Base-by-base conservation (phyloP, 2,329 filamentous ascomycete species). In the Talaromyces sp. region DNA sequence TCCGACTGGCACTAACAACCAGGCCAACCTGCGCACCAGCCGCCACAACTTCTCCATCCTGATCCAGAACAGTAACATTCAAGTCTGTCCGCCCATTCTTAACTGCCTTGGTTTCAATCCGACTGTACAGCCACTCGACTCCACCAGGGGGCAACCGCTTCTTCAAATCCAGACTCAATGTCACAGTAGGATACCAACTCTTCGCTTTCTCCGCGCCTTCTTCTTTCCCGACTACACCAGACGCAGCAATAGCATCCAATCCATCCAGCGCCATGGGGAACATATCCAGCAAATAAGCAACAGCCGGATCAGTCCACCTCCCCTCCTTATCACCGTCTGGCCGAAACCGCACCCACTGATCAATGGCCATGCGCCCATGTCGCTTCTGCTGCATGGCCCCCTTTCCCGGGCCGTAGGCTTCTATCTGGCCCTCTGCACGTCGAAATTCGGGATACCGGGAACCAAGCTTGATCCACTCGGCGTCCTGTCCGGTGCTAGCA, bases 161-260 rank as follows among this genome's bases (percentile, higher is more conserved):
- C 76, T 93, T 94, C 35, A 91, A 76, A 57, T 95, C 90, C 19
- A 95, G 64, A 67, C 89, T 91, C 66, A 94, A 72, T 16, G 86
- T 75, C 1, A 95, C 71, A 0, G 90, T 95, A 0, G 89, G 89
- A 67, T 90, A 91, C 89, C 88, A 91, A 61, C 84, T 85, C 69
- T 48, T 73, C 3, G 72, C 71, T 33, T 65, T 67, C 40, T 14
- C 60, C 55, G 22, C 46, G 32, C 54, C 55, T 0, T 61, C 60
- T 40, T 64, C 61, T 58, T 29, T 66, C 52, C 47, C 68, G 51
- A 56, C 75, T 68, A 32, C 63, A 16, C 58, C 61, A 27, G 54
- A 58, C 46, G 60, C 52, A 47, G 66, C 65, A 69, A 74, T 52
- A 6, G 46, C 64, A 65, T 67, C 72, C 51, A 74, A 65, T 30